Conservation (phyloP, 495 filamentous ascomycete genomes). For the Corynascus novoguineensis region DNA sequence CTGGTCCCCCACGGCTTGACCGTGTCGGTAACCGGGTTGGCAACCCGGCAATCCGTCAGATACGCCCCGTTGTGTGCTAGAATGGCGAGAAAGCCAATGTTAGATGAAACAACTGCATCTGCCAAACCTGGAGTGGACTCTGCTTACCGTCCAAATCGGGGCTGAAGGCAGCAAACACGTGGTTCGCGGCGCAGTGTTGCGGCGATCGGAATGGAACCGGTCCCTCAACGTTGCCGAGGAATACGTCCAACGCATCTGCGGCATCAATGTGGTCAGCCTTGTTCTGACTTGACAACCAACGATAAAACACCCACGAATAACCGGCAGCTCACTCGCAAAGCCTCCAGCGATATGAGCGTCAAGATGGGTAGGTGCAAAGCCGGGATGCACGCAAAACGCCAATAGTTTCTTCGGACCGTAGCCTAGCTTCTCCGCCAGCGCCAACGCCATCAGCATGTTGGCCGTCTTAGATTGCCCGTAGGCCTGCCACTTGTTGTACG, state of each 20-base stretch:
- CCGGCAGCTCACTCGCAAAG: too few relatives aligned
- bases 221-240: conserved; percentile 27
- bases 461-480: conserved; percentile 51
- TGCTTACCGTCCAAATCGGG: conserved; percentile 33
- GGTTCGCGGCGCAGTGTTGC: conserved; percentile 41
- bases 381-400: conserved; percentile 34
- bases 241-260: conserved; percentile 16
- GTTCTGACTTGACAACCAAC: too few relatives aligned
- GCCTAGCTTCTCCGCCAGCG: conserved; percentile 40
- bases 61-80: conserved; percentile 37
- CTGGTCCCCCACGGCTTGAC: conserved; percentile 35
- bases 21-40: conserved; percentile 31
- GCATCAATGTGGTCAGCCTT: too few relatives aligned
- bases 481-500: conserved; percentile 43
- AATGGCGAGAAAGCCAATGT: neutral
- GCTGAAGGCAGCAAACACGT: conserved; percentile 44
- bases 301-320: too few relatives aligned
- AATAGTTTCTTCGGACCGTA: too few relatives aligned
- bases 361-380: conserved; percentile 37
- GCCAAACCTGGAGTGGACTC: too few relatives aligned
- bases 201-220: conserved; percentile 22
- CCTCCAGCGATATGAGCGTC: neutral
- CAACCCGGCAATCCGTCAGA: conserved; percentile 34
- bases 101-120: too few relatives aligned
- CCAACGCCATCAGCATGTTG: conserved; percentile 46